These are phyloP conservation scores for Diddensiella caesifluorescens DNA, from an alignment of 805 yeast genomes.

Conservation along the genomic window DNA sequence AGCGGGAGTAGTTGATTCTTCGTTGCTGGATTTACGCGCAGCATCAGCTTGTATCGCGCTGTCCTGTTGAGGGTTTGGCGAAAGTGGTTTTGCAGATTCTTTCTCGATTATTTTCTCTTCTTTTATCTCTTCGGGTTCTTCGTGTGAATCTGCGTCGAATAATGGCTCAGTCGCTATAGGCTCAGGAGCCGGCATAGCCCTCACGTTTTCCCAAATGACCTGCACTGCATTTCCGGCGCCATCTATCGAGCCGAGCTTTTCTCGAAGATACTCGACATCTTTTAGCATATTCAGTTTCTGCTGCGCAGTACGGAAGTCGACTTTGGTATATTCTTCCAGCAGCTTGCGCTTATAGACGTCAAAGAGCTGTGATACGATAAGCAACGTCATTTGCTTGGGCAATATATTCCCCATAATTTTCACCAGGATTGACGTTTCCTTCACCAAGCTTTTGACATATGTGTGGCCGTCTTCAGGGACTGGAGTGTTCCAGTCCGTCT, in stretches of 20 bases:
- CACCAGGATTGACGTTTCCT: constrained; percentile 60
- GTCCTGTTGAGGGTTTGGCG: background rate
- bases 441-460: constrained; percentile 61
- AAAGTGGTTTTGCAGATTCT: background rate
- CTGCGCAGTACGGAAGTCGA: constrained; percentile 26
- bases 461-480: constrained; percentile 44
- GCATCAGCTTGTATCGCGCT: no score
- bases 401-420: constrained; percentile 55
- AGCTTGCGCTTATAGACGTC: constrained; percentile 54
- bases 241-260: constrained; percentile 50
- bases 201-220: constrained; percentile 19
- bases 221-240: constrained; percentile 23
- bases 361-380: constrained; percentile 33
- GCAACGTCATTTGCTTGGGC: constrained; percentile 42
- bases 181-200: constrained; percentile 19
- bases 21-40: no score
- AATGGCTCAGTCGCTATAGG: background rate
- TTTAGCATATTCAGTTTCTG: constrained; percentile 44
- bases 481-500: constrained; percentile 48
- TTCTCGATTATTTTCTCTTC: background rate
- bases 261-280: constrained; percentile 61
- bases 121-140: constrained; percentile 1
- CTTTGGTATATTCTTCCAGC: constrained; percentile 46
- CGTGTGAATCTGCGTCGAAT: constrained; percentile 5
- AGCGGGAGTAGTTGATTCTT: no score